Base-by-base conservation (phyloP, 176 grass and related monocot genomes). In the Typha latifolia region DNA sequence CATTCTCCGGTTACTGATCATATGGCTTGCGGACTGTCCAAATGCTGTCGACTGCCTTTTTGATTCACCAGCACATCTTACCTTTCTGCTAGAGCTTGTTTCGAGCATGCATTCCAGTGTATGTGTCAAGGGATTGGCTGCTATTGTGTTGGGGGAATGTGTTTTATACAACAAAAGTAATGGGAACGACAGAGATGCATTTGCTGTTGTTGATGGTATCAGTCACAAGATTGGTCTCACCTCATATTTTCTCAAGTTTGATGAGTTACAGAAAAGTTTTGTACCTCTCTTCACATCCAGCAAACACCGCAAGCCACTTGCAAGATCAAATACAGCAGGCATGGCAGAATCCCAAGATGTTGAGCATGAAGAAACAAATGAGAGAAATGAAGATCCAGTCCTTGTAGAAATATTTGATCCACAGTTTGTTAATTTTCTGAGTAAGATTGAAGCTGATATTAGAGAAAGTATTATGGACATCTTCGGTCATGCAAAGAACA, bases 211-310 rank as follows among this genome's bases (percentile, higher is more conserved):
- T 49, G 95, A 99, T 87, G 73, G 85, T 76, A 83, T 99, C 75
- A 94, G 89, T 72, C 84, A 94, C 75, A 99, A 90, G 64, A 72
- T 94, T 73, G 89, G 89, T 32, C 80, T 99, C 47, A 87, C 80
- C 23, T 77, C 81, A 55, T 99, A 90, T 73, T 90, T 94, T 64
- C 63, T 84, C 49, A 87, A 78, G 90, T 90, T 99, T 14, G 89
- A 99, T 74, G 95, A 90, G 66, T 78, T 94, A 69, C 61, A 61
- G 68, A 93, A 84, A 85, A 82, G 26, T 20, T 80, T 99, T 75
- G 64, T 57, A 16, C 67, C 80, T 75, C 64, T 77, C 14, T 74
- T 61, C 14, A 49, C 76, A 19, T 76, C 69, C 49, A 69, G 74
- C 63, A 81, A 85, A 63, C 74, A 84, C 32, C 74, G 61, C 51